Percentiles rank a stretch among this genome's conserved stretches.
These are phyloP conservation scores for Populus deltoides DNA, from an alignment of 345 rosid species.

Conservation along the genomic window DNA sequence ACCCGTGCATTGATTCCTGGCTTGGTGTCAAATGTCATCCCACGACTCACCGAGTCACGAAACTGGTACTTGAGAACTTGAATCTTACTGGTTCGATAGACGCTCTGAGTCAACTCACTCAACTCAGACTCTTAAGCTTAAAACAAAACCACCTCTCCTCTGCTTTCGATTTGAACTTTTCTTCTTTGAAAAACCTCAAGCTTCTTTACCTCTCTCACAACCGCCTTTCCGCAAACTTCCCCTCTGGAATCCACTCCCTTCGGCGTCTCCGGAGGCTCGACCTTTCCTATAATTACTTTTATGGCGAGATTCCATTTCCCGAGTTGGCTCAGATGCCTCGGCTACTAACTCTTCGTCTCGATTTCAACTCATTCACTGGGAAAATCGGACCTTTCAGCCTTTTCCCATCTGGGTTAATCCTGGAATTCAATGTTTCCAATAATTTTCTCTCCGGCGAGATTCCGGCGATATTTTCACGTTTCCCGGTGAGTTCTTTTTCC, in stretches of 20 bases:
- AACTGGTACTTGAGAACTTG: slow-evolving; percentile 36
- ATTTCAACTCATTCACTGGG: slow-evolving; percentile 36
- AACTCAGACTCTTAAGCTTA: slow-evolving; percentile 45
- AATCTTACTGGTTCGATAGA: slow-evolving; percentile 26
- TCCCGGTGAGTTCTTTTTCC: slow-evolving; percentile 31
- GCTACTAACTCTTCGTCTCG: slow-evolving; percentile 41
- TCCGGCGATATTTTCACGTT: slow-evolving; percentile 27
- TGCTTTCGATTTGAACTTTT: slow-evolving; percentile 15
- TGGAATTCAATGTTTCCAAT: slow-evolving; percentile 34
- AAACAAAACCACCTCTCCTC: slow-evolving; percentile 33
- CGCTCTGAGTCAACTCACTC: slow-evolving; percentile 22
- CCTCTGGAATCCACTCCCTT: slow-evolving; percentile 24
- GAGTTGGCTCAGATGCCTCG: slow-evolving; percentile 24
- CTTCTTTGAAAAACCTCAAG: slow-evolving; percentile 31
- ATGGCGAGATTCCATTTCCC: slow-evolving; percentile 32
- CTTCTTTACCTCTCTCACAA: slow-evolving; percentile 45
- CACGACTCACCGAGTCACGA: slow-evolving; percentile 29
- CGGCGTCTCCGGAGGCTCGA: slow-evolving; percentile 39
- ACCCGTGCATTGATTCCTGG: slow-evolving; percentile 36
- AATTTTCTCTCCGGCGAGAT: slow-evolving; percentile 39
- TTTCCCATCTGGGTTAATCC: slow-evolving; percentile 10
- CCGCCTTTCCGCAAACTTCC: slow-evolving; percentile 29
- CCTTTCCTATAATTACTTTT: slow-evolving; percentile 35
- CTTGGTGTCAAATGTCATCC: slow-evolving; percentile 40
- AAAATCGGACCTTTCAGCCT: slow-evolving; percentile 6